phyloP scores from a whole-genome alignment of 352 stramenopile genomes.

The Globisporangium barbulae region DNA sequence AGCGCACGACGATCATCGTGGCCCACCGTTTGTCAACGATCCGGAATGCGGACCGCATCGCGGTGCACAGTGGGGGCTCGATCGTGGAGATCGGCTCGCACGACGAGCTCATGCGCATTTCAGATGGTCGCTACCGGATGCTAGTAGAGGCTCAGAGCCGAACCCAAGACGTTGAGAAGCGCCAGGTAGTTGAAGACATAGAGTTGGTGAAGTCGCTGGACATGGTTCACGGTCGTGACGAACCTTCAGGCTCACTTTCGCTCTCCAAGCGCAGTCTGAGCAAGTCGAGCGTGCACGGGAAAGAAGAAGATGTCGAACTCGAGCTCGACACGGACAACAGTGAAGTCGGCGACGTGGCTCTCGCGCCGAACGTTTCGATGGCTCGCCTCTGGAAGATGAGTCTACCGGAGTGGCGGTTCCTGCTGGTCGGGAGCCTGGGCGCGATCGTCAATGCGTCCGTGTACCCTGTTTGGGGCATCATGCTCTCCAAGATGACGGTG shows the following conservation, averaged over 20 bases:
- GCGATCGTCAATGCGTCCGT: slow-evolving; percentile 35
- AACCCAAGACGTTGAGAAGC: too few species aligned
- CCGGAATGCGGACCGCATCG: slow-evolving; percentile 12
- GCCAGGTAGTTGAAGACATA: too few species aligned
- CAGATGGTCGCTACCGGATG: background rate
- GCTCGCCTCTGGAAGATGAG: slow-evolving; percentile 30
- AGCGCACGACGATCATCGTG: slow-evolving; percentile 83
- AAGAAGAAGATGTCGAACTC: too few species aligned
- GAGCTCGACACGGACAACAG: too few species aligned
- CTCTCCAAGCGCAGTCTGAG: too few species aligned
- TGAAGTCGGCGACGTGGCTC: too few species aligned
- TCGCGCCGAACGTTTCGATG: too few species aligned
- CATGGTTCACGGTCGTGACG: too few species aligned
- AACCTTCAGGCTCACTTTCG: too few species aligned
- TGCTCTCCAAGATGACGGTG: slow-evolving; percentile 44
- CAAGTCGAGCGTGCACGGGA: too few species aligned
- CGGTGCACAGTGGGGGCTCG: background rate
- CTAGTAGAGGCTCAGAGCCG: background rate
- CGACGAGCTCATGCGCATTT: background rate
- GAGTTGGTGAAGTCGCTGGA: too few species aligned
- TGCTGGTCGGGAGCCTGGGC: slow-evolving; percentile 31
- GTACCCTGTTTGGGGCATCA: slow-evolving; percentile 44
- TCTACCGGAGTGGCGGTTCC: slow-evolving; percentile 34
- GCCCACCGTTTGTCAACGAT: slow-evolving; percentile 84
- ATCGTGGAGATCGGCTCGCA: background rate